Evolutionary conservation across 768 basidiomycete species (phyloP).

Genomic region (Lactifluus rugatus): DNA sequence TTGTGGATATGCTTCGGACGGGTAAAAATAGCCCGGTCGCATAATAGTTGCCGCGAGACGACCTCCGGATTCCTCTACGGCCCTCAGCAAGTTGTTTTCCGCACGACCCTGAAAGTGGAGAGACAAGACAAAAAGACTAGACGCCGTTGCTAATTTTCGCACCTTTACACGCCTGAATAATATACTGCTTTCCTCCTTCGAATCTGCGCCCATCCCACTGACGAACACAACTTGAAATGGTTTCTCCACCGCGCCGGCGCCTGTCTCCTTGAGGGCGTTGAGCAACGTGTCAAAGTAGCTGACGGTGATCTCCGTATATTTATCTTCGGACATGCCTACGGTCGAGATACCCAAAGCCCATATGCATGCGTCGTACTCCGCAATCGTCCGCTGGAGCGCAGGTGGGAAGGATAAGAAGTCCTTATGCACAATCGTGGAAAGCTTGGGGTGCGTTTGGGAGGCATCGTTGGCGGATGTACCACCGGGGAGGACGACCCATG

Average conservation of each 20-base stretch:
- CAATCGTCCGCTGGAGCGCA: slow-evolving; percentile 12
- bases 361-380: slow-evolving; percentile 21
- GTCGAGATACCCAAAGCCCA: slow-evolving; percentile 17
- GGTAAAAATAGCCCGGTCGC: no score
- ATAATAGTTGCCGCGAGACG: slow-evolving; percentile 8
- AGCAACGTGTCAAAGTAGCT: slow-evolving; percentile 20
- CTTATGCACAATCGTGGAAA: slow-evolving; percentile 17
- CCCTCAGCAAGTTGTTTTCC: no score
- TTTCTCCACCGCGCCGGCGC: slow-evolving; percentile 14
- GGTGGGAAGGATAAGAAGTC: slow-evolving; percentile 20
- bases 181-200: slow-evolving; percentile 14
- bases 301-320: no score
- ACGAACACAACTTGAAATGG: no score
- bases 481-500: slow-evolving; percentile 14
- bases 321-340: slow-evolving; percentile 13
- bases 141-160: neutral
- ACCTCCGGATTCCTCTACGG: neutral
- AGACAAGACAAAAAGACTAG: neutral
- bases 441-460: no score
- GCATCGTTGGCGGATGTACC: slow-evolving; percentile 5
- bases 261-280: slow-evolving; percentile 4
- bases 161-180: slow-evolving; percentile 24
- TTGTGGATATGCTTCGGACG: no score
- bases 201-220: no score
- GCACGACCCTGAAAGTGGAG: no score